These are phyloP conservation scores for Epithele typhae DNA, from an alignment of 768 basidiomycete genomes.

Conservation along the genomic window DNA sequence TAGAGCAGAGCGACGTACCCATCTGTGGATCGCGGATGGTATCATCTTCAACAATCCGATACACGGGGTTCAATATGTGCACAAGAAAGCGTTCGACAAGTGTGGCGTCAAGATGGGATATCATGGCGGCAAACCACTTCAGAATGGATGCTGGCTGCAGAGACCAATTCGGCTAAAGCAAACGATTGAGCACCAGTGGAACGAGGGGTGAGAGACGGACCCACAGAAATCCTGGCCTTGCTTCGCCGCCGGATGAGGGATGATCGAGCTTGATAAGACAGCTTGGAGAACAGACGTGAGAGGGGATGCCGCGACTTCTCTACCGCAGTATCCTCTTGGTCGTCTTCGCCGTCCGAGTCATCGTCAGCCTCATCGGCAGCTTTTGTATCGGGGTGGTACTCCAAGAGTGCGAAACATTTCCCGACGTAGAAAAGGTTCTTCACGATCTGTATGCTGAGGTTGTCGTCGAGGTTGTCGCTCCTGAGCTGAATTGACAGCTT, in stretches of 20 bases:
- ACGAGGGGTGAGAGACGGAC: conserved; percentile 15
- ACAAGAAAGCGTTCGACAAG: conserved; percentile 66
- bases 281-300: conserved; percentile 90
- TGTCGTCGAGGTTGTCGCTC: conserved; percentile 71
- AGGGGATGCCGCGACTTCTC: conserved; percentile 60
- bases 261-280: conserved; percentile 83
- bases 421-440: conserved; percentile 94
- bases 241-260: conserved; percentile 69
- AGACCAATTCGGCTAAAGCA: conserved; percentile 69
- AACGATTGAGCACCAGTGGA: conserved; percentile 3
- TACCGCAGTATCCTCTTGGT: too few species aligned
- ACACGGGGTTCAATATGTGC: conserved; percentile 83
- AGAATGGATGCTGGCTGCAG: conserved; percentile 76
- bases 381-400: conserved; percentile 20
- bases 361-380: conserved; percentile 20
- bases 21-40: conserved; percentile 73
- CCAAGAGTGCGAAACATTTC: conserved; percentile 64
- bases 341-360: too few species aligned
- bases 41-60: conserved; percentile 86
- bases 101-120: conserved; percentile 57
- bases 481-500: conserved; percentile 77
- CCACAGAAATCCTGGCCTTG: conserved; percentile 41
- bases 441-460: conserved; percentile 76
- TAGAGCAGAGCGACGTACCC: conserved; percentile 44
- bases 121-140: conserved; percentile 94